phyloP scores from a whole-genome alignment of 257 asterid species.

The Solanum megistacrolobum region DNA sequence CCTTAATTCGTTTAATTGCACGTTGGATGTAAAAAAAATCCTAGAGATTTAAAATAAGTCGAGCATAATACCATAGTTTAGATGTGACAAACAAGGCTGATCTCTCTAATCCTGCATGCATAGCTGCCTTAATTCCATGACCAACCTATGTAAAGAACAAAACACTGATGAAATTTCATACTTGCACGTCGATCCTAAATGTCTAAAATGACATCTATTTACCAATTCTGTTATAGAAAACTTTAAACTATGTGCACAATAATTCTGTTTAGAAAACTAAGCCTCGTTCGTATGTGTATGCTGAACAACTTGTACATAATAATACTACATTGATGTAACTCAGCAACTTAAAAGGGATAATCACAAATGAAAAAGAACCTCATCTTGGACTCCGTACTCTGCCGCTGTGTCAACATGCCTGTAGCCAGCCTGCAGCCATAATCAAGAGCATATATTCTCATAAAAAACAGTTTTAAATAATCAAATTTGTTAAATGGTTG shows the following conservation, averaged over 20 bases:
- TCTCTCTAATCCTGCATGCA: conserved; percentile 60
- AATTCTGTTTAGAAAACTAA: neutral
- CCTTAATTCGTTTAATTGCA: neutral
- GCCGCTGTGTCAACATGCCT: conserved; percentile 65
- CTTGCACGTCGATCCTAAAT: neutral
- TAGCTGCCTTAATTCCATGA: conserved; percentile 39
- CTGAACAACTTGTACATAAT: neutral
- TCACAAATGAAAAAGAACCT: conserved; percentile 14
- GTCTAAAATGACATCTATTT: neutral
- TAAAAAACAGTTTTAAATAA: neutral
- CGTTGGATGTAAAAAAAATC: neutral
- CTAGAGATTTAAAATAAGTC: neutral
- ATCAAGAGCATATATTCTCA: too few relatives aligned
- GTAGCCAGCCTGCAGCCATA: conserved; percentile 52
- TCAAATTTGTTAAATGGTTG: neutral
- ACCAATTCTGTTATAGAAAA: neutral
- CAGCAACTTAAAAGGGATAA: too few relatives aligned
- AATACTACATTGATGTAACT: neutral
- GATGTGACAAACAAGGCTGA: conserved; percentile 42
- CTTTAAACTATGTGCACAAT: neutral
- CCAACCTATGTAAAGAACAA: conserved; percentile 30
- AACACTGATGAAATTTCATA: neutral
- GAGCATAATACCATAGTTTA: conserved; percentile 36
- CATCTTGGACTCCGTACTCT: conserved; percentile 42
- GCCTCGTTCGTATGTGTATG: neutral